Base-by-base conservation (phyloP, 176 grass and related monocot species). In the Elymus sibiricus region DNA sequence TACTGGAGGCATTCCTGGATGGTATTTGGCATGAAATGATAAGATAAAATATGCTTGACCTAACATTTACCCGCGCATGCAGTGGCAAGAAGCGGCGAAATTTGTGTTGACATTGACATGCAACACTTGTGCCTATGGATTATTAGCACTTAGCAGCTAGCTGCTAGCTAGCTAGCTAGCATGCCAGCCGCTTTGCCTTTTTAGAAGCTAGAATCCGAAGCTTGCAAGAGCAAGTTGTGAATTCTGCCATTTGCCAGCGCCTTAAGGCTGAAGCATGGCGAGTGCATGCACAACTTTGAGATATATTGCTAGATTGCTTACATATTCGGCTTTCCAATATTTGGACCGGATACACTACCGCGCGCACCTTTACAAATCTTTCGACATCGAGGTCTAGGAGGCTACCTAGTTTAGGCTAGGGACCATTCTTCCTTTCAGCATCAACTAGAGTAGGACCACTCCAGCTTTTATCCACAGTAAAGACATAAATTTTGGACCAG, bases 361-460 rank as follows among this genome's bases (percentile, higher is more conserved):
- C 43, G 42, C 72, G 44, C 17, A 66, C 38, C 79, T 92, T 92
- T 73, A 73, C 53, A 78, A 55, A 87, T 62, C 58, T 84, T 81
- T 78, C 78, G 81, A 81, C 40, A 24, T 82, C 47, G 76, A 90
- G 90, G 84, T 85, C 88, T 88, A 82, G 88, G 91, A 76, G 89
- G 37, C 85, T 88, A 90, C 35, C 85, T 88, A 90, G 43, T 82
- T 66, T 93, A 93, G 78, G 22, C 64, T 84, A 63, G 82, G 91
- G 91, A 93, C 91, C 91, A 90, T 73, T 35, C 49, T 82, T 44
- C 72, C 82, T 82, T 87, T 68, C 47, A 74, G 85, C 88, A 90
- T 87, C 88, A 84, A 93, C 78, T 85, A 84, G 82, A 83, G 79
- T 43, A 79, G 91, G 91, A 90, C 88, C 91, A 88, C 90, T 67